phyloP scores from a whole-genome alignment of 495 filamentous ascomycete species.

The Penicillium antarcticum region DNA sequence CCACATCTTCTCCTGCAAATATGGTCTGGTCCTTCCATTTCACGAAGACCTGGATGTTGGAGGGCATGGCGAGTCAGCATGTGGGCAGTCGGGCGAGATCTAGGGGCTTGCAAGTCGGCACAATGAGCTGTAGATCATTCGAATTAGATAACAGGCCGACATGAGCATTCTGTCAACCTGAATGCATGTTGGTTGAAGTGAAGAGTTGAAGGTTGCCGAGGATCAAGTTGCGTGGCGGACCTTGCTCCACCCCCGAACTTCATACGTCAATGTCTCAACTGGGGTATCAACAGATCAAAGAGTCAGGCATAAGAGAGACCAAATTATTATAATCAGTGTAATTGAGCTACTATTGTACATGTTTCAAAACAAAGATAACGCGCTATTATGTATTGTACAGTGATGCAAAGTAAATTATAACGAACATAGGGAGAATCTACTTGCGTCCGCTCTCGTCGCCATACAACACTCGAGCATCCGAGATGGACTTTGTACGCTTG shows the following conservation, averaged over 20 bases:
- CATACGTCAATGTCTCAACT: not conserved
- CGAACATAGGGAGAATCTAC: not conserved
- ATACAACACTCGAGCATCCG: constrained; percentile 28
- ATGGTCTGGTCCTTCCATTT: constrained; percentile 87
- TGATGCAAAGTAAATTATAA: not conserved
- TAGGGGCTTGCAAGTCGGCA: constrained; percentile 10
- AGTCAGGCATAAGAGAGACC: no score
- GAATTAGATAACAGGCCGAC: constrained; percentile 12
- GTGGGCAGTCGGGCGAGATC: constrained; percentile 20
- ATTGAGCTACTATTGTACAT: no score
- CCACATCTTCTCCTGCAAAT: constrained; percentile 90
- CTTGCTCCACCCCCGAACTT: constrained; percentile 3
- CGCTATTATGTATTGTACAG: constrained; percentile 1
- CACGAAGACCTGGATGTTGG: constrained; percentile 89
- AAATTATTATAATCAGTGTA: no score
- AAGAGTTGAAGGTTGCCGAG: constrained; percentile 15
- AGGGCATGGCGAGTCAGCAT: constrained; percentile 46
- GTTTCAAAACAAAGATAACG: not conserved
- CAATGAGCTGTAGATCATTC: constrained; percentile 2
- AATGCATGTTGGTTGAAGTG: constrained; percentile 18
- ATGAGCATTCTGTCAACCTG: constrained; percentile 28
- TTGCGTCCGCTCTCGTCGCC: constrained; percentile 7
- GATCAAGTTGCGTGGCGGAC: constrained; percentile 6
- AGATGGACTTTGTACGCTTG: constrained; percentile 18
- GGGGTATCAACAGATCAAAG: no score